phyloP scores from a whole-genome alignment of 768 basidiomycete genomes.

The Suillus placidus region DNA sequence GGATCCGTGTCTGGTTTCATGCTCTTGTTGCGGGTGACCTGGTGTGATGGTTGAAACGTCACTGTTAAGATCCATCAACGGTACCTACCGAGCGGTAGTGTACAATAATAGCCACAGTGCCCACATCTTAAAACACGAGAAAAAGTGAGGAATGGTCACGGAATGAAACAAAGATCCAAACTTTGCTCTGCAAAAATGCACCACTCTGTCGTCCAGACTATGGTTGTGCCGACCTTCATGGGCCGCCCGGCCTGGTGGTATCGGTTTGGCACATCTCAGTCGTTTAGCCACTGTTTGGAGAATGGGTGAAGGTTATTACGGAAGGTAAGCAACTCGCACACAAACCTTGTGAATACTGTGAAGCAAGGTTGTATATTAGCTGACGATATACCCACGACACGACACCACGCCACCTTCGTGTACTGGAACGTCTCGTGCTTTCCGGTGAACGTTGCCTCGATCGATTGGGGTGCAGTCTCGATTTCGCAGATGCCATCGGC shows the following conservation, averaged over 20 bases:
- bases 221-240: constrained; percentile 57
- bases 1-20: constrained; percentile 65
- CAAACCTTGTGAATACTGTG: constrained; percentile 57
- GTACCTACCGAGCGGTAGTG: constrained; percentile 51
- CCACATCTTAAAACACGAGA: constrained; percentile 42
- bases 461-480: constrained; percentile 57
- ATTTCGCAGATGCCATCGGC: constrained; percentile 58
- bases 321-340: background rate
- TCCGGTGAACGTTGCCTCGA: constrained; percentile 65
- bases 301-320: background rate
- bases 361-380: background rate
- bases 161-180: constrained; percentile 22
- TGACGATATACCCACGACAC: background rate
- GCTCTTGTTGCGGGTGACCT: constrained; percentile 64
- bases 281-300: constrained; percentile 47
- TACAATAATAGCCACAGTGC: constrained; percentile 62
- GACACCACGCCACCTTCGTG: constrained; percentile 51
- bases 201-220: constrained; percentile 42
- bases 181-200: constrained; percentile 59
- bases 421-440: constrained; percentile 63
- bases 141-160: background rate
- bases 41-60: background rate
- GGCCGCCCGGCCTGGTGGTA: constrained; percentile 43
- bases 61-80: background rate
- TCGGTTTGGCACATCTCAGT: constrained; percentile 49